Base-by-base conservation (phyloP, 805 yeast species). In the Pichia paraexigua region DNA sequence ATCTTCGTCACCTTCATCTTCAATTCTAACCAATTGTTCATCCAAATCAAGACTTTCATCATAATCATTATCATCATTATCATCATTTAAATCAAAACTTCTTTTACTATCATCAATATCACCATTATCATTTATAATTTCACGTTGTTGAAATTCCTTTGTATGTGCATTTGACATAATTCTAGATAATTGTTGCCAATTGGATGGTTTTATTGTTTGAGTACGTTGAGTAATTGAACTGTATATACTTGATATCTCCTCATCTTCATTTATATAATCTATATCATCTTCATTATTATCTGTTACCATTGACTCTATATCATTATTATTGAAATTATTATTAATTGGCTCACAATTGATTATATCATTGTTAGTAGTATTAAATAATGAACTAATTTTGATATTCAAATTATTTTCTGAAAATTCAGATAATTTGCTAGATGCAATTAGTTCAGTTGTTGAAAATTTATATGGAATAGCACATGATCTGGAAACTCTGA, bases 401-500 rank as follows among this genome's bases (percentile, higher is more conserved):
- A 46, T 20, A 21, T 35, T 7, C 15, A 50, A 45, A 4, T 22
- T 12, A 5, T 32, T 8, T 12, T 50, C 5, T 12, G 24, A 40
- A 41, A 41, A 46, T 7, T 37, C 3, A n/a, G 21, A 5, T 5
- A 50, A 11, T 12, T 7, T 15, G 5, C 25, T 22, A n/a, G 49
- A 50, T 8, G 20, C 21, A 2, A 46, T 24, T 10, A 50, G 35
- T 15, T 30, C 30, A 17, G 22, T 5, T 21, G 12, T 17, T 6
- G 39, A 41, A 4, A 79, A 65, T 3, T 79, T 77, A 56, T 89
- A 92, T 0, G 99, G 99, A 47, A 92, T 69, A 2, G 91, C 86
- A n/a, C 88, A 72, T 53, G 91, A 96, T 53, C 95, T 79, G 10
- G 95, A 83, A 0, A 97, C 97, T 57, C 95, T 77, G 67, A 83